A percentile compares a stretch with the other conserved stretches of the same genome.
phyloP scores from a whole-genome alignment of 2,329 filamentous ascomycete genomes.

The Aspergillus sojae region DNA sequence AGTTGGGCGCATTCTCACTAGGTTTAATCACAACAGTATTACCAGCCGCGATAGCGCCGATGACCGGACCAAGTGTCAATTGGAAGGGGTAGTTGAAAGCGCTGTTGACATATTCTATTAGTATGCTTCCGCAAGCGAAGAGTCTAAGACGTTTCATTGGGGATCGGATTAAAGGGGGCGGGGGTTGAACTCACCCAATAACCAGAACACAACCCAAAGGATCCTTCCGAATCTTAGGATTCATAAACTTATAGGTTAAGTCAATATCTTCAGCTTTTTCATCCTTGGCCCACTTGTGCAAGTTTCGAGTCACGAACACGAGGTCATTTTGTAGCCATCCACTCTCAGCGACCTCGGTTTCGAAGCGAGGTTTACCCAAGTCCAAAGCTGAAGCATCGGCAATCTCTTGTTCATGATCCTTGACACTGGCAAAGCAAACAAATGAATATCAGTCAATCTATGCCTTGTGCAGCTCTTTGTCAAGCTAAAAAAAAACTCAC shows the following conservation, averaged over 20 bases:
- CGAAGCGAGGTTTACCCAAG: conserved; percentile 74
- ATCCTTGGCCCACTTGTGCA: conserved; percentile 81
- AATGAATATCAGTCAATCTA: conserved; percentile 14
- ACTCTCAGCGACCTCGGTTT: conserved; percentile 74
- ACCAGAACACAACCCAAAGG: conserved; percentile 81
- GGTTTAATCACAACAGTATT: conserved; percentile 92
- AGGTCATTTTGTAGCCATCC: conserved; percentile 81
- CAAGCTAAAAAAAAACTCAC: conserved; percentile 37
- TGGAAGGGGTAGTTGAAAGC: conserved; percentile 94
- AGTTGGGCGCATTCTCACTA: conserved; percentile 76
- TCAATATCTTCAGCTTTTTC: conserved; percentile 73
- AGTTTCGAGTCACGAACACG: conserved; percentile 73
- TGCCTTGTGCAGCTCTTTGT: neutral
- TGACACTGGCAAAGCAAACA: conserved; percentile 51
- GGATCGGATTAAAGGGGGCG: neutral
- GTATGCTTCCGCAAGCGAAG: neutral
- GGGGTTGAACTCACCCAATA: conserved; percentile 64
- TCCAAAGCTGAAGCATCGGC: conserved; percentile 76
- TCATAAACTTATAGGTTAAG: conserved; percentile 68
- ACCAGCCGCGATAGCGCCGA: conserved; percentile 89
- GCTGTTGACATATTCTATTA: conserved; percentile 38
- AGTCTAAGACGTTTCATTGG: neutral
- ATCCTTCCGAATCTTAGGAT: conserved; percentile 79
- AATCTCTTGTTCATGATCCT: conserved; percentile 74
- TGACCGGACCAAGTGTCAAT: conserved; percentile 73